phyloP scores from a whole-genome alignment of 352 stramenopile genomes.

The Pythium oligandrum region DNA sequence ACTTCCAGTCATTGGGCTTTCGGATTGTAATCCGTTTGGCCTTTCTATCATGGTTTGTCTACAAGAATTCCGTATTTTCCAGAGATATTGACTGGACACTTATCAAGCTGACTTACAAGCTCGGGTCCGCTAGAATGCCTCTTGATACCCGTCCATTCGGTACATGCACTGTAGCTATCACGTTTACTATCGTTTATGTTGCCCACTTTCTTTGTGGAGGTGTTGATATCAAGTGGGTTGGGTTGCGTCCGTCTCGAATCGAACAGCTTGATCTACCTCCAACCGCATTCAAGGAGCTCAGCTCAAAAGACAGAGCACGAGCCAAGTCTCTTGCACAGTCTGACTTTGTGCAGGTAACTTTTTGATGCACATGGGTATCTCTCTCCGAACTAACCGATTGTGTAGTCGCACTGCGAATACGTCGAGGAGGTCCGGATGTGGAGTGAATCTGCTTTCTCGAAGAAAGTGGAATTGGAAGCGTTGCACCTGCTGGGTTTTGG shows the following conservation, averaged over 20 bases:
- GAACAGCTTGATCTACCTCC: conserved; percentile 35
- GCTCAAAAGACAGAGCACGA: conserved; percentile 43
- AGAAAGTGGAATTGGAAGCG: conserved; percentile 81
- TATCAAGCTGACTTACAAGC: conserved; percentile 83
- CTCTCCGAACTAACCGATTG: not conserved
- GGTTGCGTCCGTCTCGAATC: conserved; percentile 85
- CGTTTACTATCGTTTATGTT: not conserved
- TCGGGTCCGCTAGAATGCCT: conserved; percentile 82
- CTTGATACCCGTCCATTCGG: conserved; percentile 61
- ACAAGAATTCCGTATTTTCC: not conserved
- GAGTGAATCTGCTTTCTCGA: conserved; percentile 32
- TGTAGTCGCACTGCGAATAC: conserved; percentile 48
- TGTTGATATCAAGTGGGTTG: conserved; percentile 89
- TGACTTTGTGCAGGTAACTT: conserved; percentile 57
- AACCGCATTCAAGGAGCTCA: conserved; percentile 53
- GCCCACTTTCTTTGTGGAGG: conserved; percentile 18
- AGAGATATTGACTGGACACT: not conserved
- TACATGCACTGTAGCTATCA: conserved; percentile 13
- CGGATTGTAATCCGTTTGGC: conserved; percentile 94
- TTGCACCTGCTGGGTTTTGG: conserved; percentile 74
- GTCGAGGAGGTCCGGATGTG: conserved; percentile 52
- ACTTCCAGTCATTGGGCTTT: conserved; percentile 89
- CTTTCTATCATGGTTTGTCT: conserved; percentile 84
- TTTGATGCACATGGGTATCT: not conserved
- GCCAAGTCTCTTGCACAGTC: conserved; percentile 36